phyloP scores from a whole-genome alignment of 768 basidiomycete species.

The Pleurotus ostreatus region DNA sequence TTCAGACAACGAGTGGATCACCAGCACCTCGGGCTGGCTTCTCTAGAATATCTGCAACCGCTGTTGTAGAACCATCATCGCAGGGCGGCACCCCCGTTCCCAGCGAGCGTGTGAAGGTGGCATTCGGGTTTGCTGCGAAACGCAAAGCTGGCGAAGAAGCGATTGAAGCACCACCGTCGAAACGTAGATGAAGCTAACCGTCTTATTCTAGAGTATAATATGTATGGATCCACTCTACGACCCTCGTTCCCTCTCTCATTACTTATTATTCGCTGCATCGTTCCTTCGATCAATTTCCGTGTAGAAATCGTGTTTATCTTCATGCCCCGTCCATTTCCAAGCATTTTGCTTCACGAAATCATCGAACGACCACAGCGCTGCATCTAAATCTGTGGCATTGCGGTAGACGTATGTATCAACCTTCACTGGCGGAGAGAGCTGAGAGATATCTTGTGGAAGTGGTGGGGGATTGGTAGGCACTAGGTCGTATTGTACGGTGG shows the following conservation, averaged over 20 bases:
- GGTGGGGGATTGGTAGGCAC: conserved; percentile 40
- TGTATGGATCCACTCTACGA: too few species aligned
- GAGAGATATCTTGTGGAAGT: conserved; percentile 27
- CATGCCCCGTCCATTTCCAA: conserved; percentile 68
- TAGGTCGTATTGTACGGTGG: conserved; percentile 26
- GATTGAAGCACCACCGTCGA: conserved; percentile 62
- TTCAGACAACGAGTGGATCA: conserved; percentile 26
- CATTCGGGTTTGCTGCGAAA: conserved; percentile 75
- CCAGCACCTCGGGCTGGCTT: conserved; percentile 69
- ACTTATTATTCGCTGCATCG: conserved; percentile 21
- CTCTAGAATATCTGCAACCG: conserved; percentile 65
- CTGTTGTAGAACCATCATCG: conserved; percentile 39
- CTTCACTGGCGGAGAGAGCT: conserved; percentile 31
- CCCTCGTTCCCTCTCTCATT: too few species aligned
- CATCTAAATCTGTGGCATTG: conserved; percentile 39
- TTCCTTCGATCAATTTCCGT: conserved; percentile 50
- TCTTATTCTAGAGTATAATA: too few species aligned
- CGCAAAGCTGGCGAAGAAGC: conserved; percentile 75
- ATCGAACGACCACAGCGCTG: conserved; percentile 76
- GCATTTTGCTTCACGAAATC: conserved; percentile 74
- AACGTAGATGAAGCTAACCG: conserved; percentile 35
- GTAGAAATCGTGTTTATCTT: conserved; percentile 22
- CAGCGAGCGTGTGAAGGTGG: conserved; percentile 68
- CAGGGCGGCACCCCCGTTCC: conserved; percentile 55
- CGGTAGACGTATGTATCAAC: conserved; percentile 76